Evolutionary conservation across 495 filamentous ascomycete species (phyloP).

Genomic region (Gamarada debralockiae): DNA sequence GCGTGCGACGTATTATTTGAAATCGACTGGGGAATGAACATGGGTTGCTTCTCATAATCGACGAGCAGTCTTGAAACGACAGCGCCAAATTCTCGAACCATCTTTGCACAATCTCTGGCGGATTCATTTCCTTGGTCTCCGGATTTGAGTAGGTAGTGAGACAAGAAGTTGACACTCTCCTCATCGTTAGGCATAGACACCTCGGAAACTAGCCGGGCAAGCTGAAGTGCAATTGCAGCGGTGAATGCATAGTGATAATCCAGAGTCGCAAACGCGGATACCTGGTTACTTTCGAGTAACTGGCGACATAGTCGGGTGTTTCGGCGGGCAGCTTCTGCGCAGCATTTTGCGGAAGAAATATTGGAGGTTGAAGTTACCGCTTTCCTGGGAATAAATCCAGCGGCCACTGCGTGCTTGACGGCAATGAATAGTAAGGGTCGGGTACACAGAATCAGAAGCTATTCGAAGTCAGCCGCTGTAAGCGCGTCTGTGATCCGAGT

Average conservation of each 20-base stretch:
- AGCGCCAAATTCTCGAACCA: conserved; percentile 1
- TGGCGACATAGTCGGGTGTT: conserved; percentile 5
- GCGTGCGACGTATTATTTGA: not conserved
- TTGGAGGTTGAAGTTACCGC: not conserved
- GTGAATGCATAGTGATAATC: conserved; percentile 42
- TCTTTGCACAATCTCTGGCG: not conserved
- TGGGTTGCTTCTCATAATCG: not conserved
- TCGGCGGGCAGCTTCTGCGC: not conserved
- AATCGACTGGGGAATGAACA: not conserved
- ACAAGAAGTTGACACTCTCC: conserved; percentile 27
- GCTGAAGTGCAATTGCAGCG: conserved; percentile 36
- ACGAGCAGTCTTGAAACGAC: not conserved
- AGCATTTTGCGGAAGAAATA: not conserved
- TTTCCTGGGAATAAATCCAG: not conserved
- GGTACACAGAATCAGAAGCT: conserved; percentile 37
- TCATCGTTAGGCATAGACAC: conserved; percentile 21
- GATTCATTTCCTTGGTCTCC: conserved; percentile 6
- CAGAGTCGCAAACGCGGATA: conserved; percentile 20
- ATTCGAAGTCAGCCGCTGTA: conserved; percentile 8
- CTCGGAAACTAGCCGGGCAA: conserved; percentile 31
- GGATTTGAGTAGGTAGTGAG: not conserved
- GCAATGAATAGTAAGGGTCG: conserved; percentile 37
- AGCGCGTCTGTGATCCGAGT: not conserved
- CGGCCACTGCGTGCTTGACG: conserved; percentile 33
- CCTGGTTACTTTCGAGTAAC: conserved; percentile 27